Evolutionary conservation across 108 stramenopile species (phyloP).

Genomic region (Nitzschia palea): DNA sequence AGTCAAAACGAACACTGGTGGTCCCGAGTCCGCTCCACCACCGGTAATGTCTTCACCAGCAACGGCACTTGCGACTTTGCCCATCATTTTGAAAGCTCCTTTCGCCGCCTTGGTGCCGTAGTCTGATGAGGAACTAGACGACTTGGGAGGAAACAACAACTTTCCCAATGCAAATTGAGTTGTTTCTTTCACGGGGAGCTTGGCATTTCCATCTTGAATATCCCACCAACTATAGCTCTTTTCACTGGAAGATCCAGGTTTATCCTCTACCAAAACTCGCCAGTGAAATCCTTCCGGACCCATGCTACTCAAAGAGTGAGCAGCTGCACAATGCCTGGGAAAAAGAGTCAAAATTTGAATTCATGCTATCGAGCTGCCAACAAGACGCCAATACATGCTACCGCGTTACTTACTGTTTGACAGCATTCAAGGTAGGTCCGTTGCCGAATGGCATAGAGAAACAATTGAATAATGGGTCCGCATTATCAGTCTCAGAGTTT

Average conservation of each 20-base stretch:
- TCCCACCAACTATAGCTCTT: conserved; percentile 83
- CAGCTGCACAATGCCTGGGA: conserved; percentile 53
- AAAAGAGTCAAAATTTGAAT: background rate
- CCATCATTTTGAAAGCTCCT: conserved; percentile 77
- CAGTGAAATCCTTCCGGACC: conserved; percentile 85
- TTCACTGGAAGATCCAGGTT: conserved; percentile 21
- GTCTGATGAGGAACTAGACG: conserved; percentile 13
- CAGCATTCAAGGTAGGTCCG: conserved; percentile 57
- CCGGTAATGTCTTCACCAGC: conserved; percentile 40
- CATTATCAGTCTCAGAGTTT: conserved; percentile 48
- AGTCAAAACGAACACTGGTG: conserved; percentile 64
- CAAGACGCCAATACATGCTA: background rate
- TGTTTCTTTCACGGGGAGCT: conserved; percentile 74
- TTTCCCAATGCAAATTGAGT: conserved; percentile 54
- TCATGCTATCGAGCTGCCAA: background rate
- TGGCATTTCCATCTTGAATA: conserved; percentile 85
- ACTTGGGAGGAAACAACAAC: conserved; percentile 55
- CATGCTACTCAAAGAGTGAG: conserved; percentile 46
- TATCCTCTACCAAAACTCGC: conserved; percentile 85
- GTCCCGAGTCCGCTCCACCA: conserved; percentile 38
- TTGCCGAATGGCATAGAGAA: conserved; percentile 63
- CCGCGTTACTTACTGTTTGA: conserved; percentile 60
- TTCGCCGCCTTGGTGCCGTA: conserved; percentile 71
- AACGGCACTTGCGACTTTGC: conserved; percentile 67
- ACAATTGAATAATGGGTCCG: conserved; percentile 56